Evolutionary conservation across 176 grass and related monocot genomes (phyloP), one percentile per base, ranked within the genome.

Genomic region (Otatea glauca): DNA sequence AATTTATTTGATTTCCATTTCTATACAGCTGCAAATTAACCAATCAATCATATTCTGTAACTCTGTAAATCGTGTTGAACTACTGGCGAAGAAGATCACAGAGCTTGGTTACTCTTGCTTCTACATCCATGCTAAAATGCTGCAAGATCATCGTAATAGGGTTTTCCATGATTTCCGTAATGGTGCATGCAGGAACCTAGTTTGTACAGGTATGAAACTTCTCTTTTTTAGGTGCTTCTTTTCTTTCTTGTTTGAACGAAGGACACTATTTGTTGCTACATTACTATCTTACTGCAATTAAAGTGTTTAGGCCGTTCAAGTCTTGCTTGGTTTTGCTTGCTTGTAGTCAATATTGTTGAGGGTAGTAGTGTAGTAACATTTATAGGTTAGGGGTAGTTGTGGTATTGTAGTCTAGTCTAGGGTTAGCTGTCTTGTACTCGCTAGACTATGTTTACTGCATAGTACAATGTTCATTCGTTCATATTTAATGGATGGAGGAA

Each of bases 41-140:
- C 95, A 97, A 60, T 97, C 95, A 51, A 97, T 97, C 85, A 97
- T 97, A 86, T 94, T 97, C 80, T 97, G 92, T 60, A 94, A 97
- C 68, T 97, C 95, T 11, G 95, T 97, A 82, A 97, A 97, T 76
- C 95, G 95, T 81, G 95, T 97, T 64, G 95, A 94, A 74, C 78
- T 97, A 41, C 83, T 97, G 85, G 95, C 92, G 3, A 97, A 94
- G 92, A 97, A 97, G 84, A 97, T 97, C 71, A 97, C 95, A 2
- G 95, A 94, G 82, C 86, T 98, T 34, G 89, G 92, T 60, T 98
- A 98, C 72, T 98, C 95, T 24, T 98, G 95, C 82, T 98, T 98
- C 73, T 98, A 98, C 65, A 98, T 98, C 74, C 95, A 98, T 81
- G 95, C 95, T 61, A 98, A 98, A 91, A 98, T 98, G 95, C 65